These are phyloP conservation scores for Acidomyces sp. DNA, from an alignment of 495 filamentous ascomycete species.

Conservation along the genomic window DNA sequence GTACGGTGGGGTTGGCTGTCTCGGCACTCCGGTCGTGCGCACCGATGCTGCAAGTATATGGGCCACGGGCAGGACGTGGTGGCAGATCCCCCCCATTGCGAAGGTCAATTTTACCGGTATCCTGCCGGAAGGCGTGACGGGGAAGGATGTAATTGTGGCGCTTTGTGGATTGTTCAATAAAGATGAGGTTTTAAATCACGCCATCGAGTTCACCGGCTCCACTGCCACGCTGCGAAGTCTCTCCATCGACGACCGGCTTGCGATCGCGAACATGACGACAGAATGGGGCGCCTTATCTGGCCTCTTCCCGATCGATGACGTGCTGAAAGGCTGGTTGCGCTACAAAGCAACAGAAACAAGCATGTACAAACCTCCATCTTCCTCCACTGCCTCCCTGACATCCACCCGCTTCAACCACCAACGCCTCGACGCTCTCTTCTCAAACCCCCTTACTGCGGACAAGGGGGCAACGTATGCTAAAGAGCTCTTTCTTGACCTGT, in stretches of 20 bases:
- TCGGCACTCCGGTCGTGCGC: slow-evolving; percentile 72
- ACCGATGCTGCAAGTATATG: slow-evolving; percentile 81
- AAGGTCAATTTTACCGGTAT: slow-evolving; percentile 64
- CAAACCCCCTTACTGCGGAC: slow-evolving; percentile 55
- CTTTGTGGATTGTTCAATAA: slow-evolving; percentile 78
- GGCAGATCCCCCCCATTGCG: slow-evolving; percentile 77
- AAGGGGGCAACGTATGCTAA: slow-evolving; percentile 74
- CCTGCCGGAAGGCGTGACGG: slow-evolving; percentile 70
- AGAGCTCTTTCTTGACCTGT: slow-evolving; percentile 60
- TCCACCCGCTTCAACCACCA: slow-evolving; percentile 50
- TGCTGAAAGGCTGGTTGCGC: slow-evolving; percentile 62
- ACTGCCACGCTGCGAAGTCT: slow-evolving; percentile 65
- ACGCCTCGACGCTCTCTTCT: slow-evolving; percentile 57
- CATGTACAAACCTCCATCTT: slow-evolving; percentile 36
- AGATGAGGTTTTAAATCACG: slow-evolving; percentile 86
- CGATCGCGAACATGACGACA: slow-evolving; percentile 90
- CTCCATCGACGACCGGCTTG: slow-evolving; percentile 61
- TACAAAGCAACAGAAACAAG: slow-evolving; percentile 60
- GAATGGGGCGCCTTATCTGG: slow-evolving; percentile 84
- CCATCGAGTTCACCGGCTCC: slow-evolving; percentile 76
- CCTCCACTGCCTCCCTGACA: slow-evolving; percentile 26
- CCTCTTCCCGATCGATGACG: slow-evolving; percentile 70
- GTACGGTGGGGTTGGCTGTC: slow-evolving; percentile 72
- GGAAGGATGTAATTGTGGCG: slow-evolving; percentile 90
- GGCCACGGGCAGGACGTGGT: slow-evolving; percentile 77